phyloP scores from a whole-genome alignment of 2,329 filamentous ascomycete genomes.

The Xylaria multiplex region DNA sequence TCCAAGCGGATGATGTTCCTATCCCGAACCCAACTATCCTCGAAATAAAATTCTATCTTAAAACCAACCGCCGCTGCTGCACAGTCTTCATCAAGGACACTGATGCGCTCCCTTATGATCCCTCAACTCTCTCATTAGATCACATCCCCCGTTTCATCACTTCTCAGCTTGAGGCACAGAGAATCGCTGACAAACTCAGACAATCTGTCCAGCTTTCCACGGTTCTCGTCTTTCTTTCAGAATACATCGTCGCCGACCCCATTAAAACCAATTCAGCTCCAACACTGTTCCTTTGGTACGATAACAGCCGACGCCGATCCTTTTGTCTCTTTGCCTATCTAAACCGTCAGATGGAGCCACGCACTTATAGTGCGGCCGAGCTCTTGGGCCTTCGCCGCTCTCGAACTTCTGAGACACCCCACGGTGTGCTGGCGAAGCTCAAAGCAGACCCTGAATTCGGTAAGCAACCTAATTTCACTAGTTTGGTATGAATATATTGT shows the following conservation, averaged over 20 bases:
- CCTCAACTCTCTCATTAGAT: constrained; percentile 21
- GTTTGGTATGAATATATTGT: neutral
- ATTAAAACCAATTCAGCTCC: constrained; percentile 45
- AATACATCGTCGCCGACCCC: constrained; percentile 35
- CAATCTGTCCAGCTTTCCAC: constrained; percentile 45
- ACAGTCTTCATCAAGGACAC: constrained; percentile 27
- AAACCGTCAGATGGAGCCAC: constrained; percentile 54
- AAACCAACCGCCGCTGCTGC: constrained; percentile 29
- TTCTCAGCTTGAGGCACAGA: constrained; percentile 55
- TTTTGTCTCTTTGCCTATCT: constrained; percentile 56
- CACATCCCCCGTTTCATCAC: constrained; percentile 52
- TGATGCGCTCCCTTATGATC: neutral
- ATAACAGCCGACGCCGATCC: constrained; percentile 49
- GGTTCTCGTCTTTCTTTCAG: constrained; percentile 47
- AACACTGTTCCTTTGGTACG: constrained; percentile 55
- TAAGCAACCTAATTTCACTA: constrained; percentile 44
- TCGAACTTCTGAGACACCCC: constrained; percentile 17
- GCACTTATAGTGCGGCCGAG: constrained; percentile 57
- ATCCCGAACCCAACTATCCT: constrained; percentile 41
- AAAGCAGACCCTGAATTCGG: constrained; percentile 54
- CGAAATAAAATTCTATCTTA: constrained; percentile 45
- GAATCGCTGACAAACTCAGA: constrained; percentile 50
- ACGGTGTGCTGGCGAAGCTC: constrained; percentile 36
- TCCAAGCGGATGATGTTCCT: constrained; percentile 42
- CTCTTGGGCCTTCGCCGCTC: constrained; percentile 54